These are phyloP conservation scores for Aspergillus sclerotiicarbonarius DNA, from an alignment of 495 filamentous ascomycete genomes.

Conservation along the genomic window DNA sequence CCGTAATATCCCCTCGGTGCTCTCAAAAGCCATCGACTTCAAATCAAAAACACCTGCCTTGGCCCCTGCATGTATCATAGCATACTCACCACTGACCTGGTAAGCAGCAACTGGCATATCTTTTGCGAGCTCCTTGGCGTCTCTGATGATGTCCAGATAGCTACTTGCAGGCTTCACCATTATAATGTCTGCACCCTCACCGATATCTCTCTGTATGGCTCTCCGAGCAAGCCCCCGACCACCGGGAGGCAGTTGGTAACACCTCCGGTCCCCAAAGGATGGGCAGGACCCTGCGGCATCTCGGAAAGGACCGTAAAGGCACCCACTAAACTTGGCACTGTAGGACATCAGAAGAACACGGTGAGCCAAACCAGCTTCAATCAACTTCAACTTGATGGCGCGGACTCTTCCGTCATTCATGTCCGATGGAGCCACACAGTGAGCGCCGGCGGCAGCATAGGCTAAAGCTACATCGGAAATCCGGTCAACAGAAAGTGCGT, in stretches of 20 bases:
- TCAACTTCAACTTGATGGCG: slow-evolving; percentile 94
- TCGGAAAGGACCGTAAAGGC: slow-evolving; percentile 94
- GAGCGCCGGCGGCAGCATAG: slow-evolving; percentile 89
- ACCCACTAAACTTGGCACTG: slow-evolving; percentile 94
- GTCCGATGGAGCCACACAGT: slow-evolving; percentile 94
- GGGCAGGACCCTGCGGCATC: slow-evolving; percentile 92
- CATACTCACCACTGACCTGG: slow-evolving; percentile 94
- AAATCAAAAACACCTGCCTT: slow-evolving; percentile 98
- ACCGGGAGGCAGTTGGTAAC: slow-evolving; percentile 93
- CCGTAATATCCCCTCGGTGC: slow-evolving; percentile 85
- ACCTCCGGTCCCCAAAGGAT: slow-evolving; percentile 89
- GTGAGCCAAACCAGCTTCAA: slow-evolving; percentile 86
- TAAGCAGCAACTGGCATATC: slow-evolving; percentile 93
- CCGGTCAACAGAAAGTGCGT: slow-evolving; percentile 83
- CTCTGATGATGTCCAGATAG: slow-evolving; percentile 93
- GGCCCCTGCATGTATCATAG: slow-evolving; percentile 95
- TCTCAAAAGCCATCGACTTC: slow-evolving; percentile 92
- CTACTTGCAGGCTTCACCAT: slow-evolving; percentile 97
- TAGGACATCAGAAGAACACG: slow-evolving; percentile 93
- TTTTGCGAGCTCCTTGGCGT: slow-evolving; percentile 88
- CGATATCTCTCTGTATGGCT: slow-evolving; percentile 85
- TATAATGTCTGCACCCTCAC: slow-evolving; percentile 93
- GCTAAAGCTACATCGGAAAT: slow-evolving; percentile 91
- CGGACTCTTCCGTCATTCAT: slow-evolving; percentile 98
- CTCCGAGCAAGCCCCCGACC: slow-evolving; percentile 90